Base-by-base conservation (phyloP, 2,329 filamentous ascomycete genomes). In the Alternaria conjuncta region DNA sequence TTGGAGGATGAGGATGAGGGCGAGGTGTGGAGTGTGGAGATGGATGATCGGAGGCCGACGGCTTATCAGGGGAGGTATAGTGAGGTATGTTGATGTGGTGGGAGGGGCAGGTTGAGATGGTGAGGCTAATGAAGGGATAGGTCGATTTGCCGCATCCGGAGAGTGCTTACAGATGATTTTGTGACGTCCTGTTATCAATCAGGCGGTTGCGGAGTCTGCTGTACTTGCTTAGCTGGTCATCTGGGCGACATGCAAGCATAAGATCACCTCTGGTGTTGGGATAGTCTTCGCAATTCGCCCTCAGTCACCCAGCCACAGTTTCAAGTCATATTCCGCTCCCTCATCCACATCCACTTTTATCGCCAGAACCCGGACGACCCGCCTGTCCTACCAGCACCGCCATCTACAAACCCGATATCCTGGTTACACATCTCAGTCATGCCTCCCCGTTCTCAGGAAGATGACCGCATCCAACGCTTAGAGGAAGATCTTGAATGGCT, bases 21-120 rank as follows among this genome's bases (percentile, higher is more conserved):
- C 26, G 59, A 45, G 3, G 36, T 57, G 10, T 61, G 59, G 59
- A 61, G 54, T 51, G 59, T 55, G 1, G 59, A 61, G 26, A 53
- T 61, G 54, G 59, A 61, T 46, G 59, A 61, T 12, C 43, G 59
- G 12, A 36, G 45, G 25, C 30, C 36, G 21, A 47, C 53, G 8
- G 58, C 51, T 11, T 61, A 61, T 49, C 45, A 55, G 15, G 43
- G 28, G 9, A 20, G 53, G 41, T 43, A 26, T 21, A 46, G 45
- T 30, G 54, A 46, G 41, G 41, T 46, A 45, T 30, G 54, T 56
- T 18, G 13, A n/a, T 23, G 4, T 15, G 41, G 12, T 21, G 7
- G n/a, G 36, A 5, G 26, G 21, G 32, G 26, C 20, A 2, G 15
- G 7, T 25, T 2, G 23, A 25, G 23, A 25, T 25, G 23, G 23